Evolutionary conservation across 1,284 basidiomycete species (phyloP).

Genomic region (Hemileia vastatrix): DNA sequence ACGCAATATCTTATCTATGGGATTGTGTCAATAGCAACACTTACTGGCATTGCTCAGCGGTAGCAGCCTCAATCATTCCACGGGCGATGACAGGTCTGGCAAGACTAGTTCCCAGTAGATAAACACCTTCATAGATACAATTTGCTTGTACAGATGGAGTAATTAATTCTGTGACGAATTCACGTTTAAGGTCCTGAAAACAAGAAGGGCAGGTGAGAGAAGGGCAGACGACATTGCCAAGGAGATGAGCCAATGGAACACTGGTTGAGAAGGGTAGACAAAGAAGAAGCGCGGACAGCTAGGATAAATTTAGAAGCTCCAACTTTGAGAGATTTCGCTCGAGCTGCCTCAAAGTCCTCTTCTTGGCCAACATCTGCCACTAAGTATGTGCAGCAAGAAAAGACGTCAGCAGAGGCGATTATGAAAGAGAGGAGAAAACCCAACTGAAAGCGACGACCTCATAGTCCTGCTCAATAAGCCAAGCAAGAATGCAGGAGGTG

Average conservation of each 20-base stretch:
- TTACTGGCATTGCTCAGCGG: conserved; percentile 81
- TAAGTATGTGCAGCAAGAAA: conserved; percentile 5
- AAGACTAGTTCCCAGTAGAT: conserved; percentile 93
- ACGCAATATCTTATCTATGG: no score
- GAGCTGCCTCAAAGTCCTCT: conserved; percentile 94
- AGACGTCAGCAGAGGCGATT: neutral
- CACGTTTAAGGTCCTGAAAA: conserved; percentile 74
- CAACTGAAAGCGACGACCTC: conserved; percentile 83
- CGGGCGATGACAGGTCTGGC: conserved; percentile 97
- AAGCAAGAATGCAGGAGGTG: conserved; percentile 91
- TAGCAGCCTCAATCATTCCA: conserved; percentile 93
- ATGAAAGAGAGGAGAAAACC: conserved; percentile 4
- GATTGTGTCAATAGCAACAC: conserved; percentile 27
- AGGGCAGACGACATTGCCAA: neutral
- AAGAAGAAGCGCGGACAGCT: neutral
- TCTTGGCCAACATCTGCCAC: conserved; percentile 98
- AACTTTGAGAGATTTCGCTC: conserved; percentile 78
- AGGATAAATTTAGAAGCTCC: conserved; percentile 65
- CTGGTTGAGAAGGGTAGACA: neutral
- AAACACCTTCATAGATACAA: conserved; percentile 99
- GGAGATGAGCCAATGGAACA: neutral
- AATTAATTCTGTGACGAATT: conserved; percentile 93
- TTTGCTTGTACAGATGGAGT: conserved; percentile 96
- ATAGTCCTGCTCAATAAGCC: conserved; percentile 96
- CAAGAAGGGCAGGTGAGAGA: neutral